Evolutionary conservation across 352 stramenopile species (phyloP), one percentile per base, ranked within the genome.

Genomic region (Phytophthora megakarya): DNA sequence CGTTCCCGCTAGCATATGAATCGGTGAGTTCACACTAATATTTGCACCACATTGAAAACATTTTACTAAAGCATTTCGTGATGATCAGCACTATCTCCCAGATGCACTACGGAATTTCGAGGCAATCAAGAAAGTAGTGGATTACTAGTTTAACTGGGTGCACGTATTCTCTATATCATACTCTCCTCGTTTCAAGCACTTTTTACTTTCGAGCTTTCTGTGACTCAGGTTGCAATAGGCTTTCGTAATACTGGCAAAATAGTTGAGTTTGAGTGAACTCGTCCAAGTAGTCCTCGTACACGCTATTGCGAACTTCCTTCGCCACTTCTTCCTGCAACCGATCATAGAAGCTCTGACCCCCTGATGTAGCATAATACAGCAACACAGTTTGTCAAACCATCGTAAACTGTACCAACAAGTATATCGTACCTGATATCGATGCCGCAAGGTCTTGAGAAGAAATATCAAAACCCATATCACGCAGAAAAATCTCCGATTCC

Each of bases 1-100:
- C 97, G 6, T 99, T 99, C 76, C 95, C 96, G 0, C 80, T 99
- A 40, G 86, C 97, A 11, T 98, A 98, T 75, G 97, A 99, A 71
- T 98, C 98, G 70, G 83, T 89, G 49, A 67, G 50, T 57, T 21
- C 16, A 9, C 22, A 26, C 16, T 48, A 33, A 11, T 11, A 35
- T 22, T 32, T 49, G 12, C 28, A 25, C 45, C n/a, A 18, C 9
- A 21, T 57, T 19, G 6, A 30, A 9, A 21, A 30, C 10, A 12
- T 48, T 28, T 55, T 6, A 32, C 40, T 64, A 30, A 56, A 39
- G 16, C 3, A 18, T 53, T 64, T 57, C 6, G 51, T 42, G 12
- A 25, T 65, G 23, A 56, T 30, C 44, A 89, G 81, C 80, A 95
- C 37, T 98, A 98, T 72, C 75, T 98, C 38, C 95, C 95, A 2